Conservation (phyloP, 441 rosid genomes). For the Syzygium syzygioides region DNA sequence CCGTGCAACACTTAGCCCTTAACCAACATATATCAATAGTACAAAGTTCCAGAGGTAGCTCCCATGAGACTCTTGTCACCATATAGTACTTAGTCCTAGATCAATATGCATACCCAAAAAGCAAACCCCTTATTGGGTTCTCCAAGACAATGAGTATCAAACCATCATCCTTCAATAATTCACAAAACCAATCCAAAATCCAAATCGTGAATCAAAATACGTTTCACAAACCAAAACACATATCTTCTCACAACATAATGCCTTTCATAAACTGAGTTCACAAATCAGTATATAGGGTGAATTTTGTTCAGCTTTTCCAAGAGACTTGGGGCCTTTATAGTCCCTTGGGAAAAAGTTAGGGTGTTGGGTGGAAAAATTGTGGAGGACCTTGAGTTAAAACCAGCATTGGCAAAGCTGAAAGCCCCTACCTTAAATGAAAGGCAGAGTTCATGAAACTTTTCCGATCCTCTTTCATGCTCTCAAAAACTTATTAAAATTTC, state of each 20-base stretch:
- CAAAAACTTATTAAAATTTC: neutral
- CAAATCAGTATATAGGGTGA: neutral
- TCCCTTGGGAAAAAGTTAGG: neutral
- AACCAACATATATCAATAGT: no score
- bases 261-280: neutral
- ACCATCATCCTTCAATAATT: neutral
- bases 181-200: neutral
- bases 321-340: neutral
- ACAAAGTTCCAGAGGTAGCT: no score
- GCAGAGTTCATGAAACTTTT: neutral
- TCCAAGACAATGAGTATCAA: neutral
- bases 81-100: neutral
- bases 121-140: neutral
- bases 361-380: neutral
- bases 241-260: neutral
- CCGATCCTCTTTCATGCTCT: neutral
- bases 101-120: neutral
- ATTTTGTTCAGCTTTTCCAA: neutral
- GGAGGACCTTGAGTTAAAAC: neutral
- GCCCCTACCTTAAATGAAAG: neutral
- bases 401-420: neutral
- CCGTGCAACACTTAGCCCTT: no score
- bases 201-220: neutral
- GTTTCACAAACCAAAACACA: neutral
- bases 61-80: neutral